phyloP scores from a whole-genome alignment of 352 stramenopile species.

The Pythium inflatum region DNA sequence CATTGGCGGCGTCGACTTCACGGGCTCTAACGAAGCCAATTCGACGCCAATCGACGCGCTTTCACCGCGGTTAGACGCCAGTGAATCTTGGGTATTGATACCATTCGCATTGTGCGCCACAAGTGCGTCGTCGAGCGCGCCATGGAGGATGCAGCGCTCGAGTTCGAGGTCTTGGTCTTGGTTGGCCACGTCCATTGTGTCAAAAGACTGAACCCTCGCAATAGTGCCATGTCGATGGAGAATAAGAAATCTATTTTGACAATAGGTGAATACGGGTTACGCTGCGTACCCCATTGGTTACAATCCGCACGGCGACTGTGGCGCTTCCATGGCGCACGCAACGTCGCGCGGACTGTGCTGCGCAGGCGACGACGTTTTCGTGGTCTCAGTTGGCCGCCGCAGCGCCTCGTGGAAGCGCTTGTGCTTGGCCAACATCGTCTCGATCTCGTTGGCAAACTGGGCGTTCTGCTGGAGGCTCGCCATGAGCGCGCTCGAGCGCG shows the following conservation, averaged over 20 bases:
- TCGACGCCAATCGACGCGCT: conserved; percentile 1
- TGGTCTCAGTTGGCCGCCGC: not conserved
- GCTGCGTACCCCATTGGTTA: not conserved
- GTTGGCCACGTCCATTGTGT: not conserved
- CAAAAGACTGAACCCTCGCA: too few relatives aligned
- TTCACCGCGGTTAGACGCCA: not conserved
- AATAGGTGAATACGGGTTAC: not conserved
- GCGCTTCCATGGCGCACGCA: conserved; percentile 17
- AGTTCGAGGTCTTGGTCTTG: conserved; percentile 6
- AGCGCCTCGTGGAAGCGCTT: not conserved
- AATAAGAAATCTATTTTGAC: too few relatives aligned
- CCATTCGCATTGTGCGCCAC: too few relatives aligned
- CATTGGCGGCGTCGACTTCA: conserved; percentile 12
- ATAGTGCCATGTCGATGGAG: too few relatives aligned
- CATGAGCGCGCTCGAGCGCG: conserved; percentile 28
- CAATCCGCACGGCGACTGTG: conserved; percentile 7
- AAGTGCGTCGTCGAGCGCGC: not conserved
- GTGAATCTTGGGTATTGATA: not conserved
- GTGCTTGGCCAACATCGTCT: conserved; percentile 11
- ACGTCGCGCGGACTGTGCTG: conserved; percentile 29
- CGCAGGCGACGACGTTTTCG: not conserved
- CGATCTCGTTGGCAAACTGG: conserved; percentile 15
- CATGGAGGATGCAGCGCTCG: conserved; percentile 13
- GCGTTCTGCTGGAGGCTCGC: conserved; percentile 25
- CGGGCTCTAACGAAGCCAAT: not conserved